Percentiles rank a stretch among this genome's conserved stretches.
These are phyloP conservation scores for Sisymbrium irio DNA, from an alignment of 345 rosid species.

Conservation along the genomic window DNA sequence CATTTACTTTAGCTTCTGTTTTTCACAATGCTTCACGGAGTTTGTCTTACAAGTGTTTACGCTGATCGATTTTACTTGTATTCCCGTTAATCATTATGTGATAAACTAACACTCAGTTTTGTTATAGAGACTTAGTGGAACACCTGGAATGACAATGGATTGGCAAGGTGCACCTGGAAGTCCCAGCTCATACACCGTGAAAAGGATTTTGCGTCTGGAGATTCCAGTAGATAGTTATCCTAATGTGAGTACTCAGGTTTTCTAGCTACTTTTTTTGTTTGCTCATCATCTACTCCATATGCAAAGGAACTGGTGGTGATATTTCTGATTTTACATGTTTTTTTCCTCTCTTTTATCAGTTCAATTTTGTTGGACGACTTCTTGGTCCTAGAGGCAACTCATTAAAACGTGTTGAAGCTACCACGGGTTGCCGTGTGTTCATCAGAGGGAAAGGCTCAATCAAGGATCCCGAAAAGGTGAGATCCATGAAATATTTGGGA, in stretches of 20 bases:
- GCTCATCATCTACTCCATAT: neutral
- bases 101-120: neutral
- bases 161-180: constrained; percentile 99
- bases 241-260: constrained; percentile 28
- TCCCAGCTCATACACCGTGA: constrained; percentile 92
- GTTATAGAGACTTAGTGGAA: constrained; percentile 70
- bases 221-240: constrained; percentile 84
- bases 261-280: neutral
- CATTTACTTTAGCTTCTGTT: neutral
- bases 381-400: constrained; percentile 99
- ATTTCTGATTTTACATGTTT: neutral
- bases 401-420: constrained; percentile 95
- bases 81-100: neutral
- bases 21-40: neutral
- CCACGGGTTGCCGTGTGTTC: constrained; percentile 97
- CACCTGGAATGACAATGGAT: constrained; percentile 98
- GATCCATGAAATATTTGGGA: neutral
- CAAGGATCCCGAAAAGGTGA: constrained; percentile 96
- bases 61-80: neutral
- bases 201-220: constrained; percentile 96
- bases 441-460: constrained; percentile 99
- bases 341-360: constrained; percentile 41
- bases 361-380: constrained; percentile 97
- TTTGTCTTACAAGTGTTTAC: neutral
- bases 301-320: neutral